Conservation (phyloP, 441 rosid species). For the Lepidium campestre region DNA sequence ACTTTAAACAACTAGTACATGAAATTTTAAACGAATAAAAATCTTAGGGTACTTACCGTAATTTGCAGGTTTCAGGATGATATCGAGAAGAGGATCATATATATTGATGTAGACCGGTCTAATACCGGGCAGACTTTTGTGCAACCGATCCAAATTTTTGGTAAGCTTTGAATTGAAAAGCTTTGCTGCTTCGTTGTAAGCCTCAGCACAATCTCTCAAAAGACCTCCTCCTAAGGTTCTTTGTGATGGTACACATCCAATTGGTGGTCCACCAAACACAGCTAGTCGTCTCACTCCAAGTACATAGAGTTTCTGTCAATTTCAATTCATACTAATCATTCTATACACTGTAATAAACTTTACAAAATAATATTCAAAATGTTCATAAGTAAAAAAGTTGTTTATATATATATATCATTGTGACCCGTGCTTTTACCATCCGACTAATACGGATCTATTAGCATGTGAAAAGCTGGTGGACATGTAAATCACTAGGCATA, state of each 20-base stretch:
- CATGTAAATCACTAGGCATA: too few relatives aligned
- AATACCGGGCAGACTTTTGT: constrained; percentile 22
- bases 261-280: constrained; percentile 57
- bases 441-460: too few relatives aligned
- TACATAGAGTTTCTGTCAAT: constrained; percentile 44
- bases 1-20: neutral
- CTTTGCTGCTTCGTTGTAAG: constrained; percentile 41
- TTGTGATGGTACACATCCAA: constrained; percentile 72
- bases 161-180: constrained; percentile 58
- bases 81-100: constrained; percentile 44
- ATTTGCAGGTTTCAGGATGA: constrained; percentile 40
- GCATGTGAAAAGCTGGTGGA: too few relatives aligned
- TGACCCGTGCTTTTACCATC: too few relatives aligned
- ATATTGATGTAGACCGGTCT: constrained; percentile 45
- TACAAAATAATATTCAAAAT: neutral
- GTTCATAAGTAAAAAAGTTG: too few relatives aligned
- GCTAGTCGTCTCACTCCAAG: constrained; percentile 64
- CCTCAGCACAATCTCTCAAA: constrained; percentile 41
- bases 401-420: too few relatives aligned
- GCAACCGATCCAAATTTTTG: constrained; percentile 30
- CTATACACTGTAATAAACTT: neutral
- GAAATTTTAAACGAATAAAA: neutral
- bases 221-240: constrained; percentile 63
- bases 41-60: constrained; percentile 34
- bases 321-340: neutral